These are phyloP conservation scores for Spergularia marina DNA, from an alignment of 148 eudicot species.

Conservation along the genomic window DNA sequence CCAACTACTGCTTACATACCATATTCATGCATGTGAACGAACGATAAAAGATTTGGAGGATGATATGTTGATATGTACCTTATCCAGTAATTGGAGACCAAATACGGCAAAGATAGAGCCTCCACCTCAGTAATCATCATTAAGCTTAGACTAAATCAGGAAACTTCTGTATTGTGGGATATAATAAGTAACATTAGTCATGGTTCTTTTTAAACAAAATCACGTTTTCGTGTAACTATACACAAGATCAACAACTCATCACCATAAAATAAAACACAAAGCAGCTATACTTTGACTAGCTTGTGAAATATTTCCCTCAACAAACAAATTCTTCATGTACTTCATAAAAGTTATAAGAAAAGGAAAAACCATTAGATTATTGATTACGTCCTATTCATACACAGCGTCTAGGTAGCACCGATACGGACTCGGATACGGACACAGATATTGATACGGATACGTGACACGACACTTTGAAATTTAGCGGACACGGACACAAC, in stretches of 20 bases:
- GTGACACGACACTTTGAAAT: too few relatives aligned
- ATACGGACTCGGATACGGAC: too few relatives aligned
- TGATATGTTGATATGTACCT: too few relatives aligned
- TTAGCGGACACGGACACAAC: too few relatives aligned
- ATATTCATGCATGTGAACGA: not conserved
- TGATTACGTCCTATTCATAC: too few relatives aligned
- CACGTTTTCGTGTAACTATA: not conserved
- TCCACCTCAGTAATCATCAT: not conserved
- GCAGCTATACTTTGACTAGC: conserved; percentile 19
- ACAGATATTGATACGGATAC: too few relatives aligned
- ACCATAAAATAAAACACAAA: not conserved
- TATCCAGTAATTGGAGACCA: not conserved
- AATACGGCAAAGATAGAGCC: not conserved
- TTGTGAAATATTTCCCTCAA: not conserved
- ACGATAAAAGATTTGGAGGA: not conserved
- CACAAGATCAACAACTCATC: not conserved
- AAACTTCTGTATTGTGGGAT: conserved; percentile 9
- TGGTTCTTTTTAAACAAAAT: conserved; percentile 4
- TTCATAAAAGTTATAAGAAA: too few relatives aligned
- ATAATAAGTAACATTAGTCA: not conserved
- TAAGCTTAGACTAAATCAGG: not conserved
- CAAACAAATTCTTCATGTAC: too few relatives aligned
- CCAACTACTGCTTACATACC: too few relatives aligned
- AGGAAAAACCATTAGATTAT: too few relatives aligned
- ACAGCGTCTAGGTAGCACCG: too few relatives aligned